Conservation (phyloP, 192 early-diverging fungal genomes). For the Gaertneriomyces sp. region DNA sequence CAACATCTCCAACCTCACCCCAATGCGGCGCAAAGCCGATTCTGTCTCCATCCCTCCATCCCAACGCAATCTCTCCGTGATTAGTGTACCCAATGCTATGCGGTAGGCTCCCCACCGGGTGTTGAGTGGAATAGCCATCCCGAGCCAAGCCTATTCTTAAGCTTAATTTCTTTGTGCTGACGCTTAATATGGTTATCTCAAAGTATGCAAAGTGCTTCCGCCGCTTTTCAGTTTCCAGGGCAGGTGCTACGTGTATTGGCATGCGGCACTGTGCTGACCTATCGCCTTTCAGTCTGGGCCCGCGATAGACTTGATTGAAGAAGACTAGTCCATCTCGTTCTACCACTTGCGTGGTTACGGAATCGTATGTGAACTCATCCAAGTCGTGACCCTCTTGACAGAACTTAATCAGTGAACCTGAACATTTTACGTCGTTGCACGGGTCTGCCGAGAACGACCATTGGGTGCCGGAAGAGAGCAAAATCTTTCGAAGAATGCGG, state of each 20-base stretch:
- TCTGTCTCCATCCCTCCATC: conserved; percentile 27
- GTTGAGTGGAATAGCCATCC: conserved; percentile 1
- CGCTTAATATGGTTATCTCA: background rate
- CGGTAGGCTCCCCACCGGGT: background rate
- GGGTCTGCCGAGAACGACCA: background rate
- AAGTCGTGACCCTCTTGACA: background rate
- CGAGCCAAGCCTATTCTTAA: background rate
- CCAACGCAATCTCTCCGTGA: conserved; percentile 19
- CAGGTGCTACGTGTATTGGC: background rate
- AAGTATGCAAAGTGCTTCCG: conserved; percentile 3
- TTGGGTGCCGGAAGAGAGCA: background rate
- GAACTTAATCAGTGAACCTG: background rate
- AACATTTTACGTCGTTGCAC: too few species aligned
- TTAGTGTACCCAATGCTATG: background rate
- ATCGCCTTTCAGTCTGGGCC: background rate
- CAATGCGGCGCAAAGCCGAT: conserved; percentile 30
- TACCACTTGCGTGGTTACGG: background rate
- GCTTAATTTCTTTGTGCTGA: background rate
- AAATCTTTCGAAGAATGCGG: background rate
- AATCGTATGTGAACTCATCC: conserved; percentile 1
- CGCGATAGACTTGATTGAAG: conserved; percentile 7
- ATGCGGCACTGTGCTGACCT: background rate
- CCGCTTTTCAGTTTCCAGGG: background rate
- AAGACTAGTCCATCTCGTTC: background rate
- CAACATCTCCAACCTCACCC: conserved; percentile 25